Evolutionary conservation across 2,329 filamentous ascomycete species (phyloP), one percentile per base, ranked within the genome.

Genomic region (Neonectria sp.): DNA sequence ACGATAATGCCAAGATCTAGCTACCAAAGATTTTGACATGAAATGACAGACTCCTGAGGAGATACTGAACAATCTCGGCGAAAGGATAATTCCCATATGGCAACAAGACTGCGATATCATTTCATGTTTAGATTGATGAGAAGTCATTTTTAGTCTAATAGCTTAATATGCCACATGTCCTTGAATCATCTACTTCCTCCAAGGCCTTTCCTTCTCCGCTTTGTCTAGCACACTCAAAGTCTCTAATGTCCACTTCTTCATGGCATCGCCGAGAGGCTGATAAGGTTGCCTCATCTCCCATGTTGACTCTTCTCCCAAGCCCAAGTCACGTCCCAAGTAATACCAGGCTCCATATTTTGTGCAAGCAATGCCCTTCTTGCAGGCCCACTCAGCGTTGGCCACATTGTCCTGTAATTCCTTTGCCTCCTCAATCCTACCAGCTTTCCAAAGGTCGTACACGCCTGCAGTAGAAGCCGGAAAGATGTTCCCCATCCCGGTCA

Each of bases 331-430:
- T 0, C 84, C 85, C 0, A 84, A 68, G 67, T 82, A 85, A 66
- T 81, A 76, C 72, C 81, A 83, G 0, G 82, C 80, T 6, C 81
- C 84, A 60, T 82, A 86, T 69, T 86, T 86, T 0, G 84, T 86
- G 8, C 79, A 75, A 0, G 82, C 79, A 27, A 86, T 80, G 0
- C 82, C 80, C 74, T 86, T 85, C 72, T 86, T 86, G 68, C 85
- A 86, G 0, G 85, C 84, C 80, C 83, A 85, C 67, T 86, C 85
- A 0, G 84, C 84, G 55, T 83, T 81, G 2, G 85, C 83, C 0
- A 86, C 81, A 3, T 81, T 67, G 3, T 80, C 80, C 55, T 86
- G 85, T 31, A 86, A 70, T 29, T 71, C 74, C 24, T 72, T 75
- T 1, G 83, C 82, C 55, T 84, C 81, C 0, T 82, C 78, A 1